Evolutionary conservation across 73 alveolate species (phyloP), one percentile per base, ranked within the genome.

Genomic region (Urostyla sp.): DNA sequence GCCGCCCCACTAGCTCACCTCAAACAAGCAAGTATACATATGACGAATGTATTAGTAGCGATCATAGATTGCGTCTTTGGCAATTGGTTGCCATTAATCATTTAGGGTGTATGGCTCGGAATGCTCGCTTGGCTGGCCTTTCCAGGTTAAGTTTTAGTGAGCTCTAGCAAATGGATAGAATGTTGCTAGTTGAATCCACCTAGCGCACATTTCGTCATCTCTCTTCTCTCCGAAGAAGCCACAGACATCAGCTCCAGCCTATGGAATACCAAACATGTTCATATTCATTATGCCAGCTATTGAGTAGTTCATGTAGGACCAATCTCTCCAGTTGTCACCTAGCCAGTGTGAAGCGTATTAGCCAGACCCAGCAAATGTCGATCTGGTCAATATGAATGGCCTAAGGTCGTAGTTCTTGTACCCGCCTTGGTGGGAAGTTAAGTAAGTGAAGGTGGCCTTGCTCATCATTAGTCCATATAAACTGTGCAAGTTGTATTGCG

Each of bases 161-260:
- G 95, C 94, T 63, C 99, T 94, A 31, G 98, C 92, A 67, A 97
- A 93, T 6, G 99, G 99, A 66, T 97, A 96, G 85, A 97, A 94
- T 2, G 98, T 89, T 4, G 98, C 99, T 34, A 97, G 89, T 45
- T 90, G 79, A 53, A 86, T 89, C 99, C 99, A 97, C 63, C 98
- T 90, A 8, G 95, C 92, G 88, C 99, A 97, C 67, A 97, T 85
- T 75, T 97, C 97, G 69, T 94, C 98, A 2, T 87, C 87, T 18
- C 97, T 90, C 66, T 92, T 80, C n/a, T 91, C 94, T 32, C 74
- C 74, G 60, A 73, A 73, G 85, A 97, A 97, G 16, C 99, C 99
- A 80, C 99, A 97, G 55, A 96, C 94, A 67, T 97, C 98, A 74
- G 97, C 98, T 4, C 99, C 99, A 16, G 79, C 88, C 50, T 90